These are phyloP conservation scores for Penicillium verhagenii DNA, from an alignment of 495 filamentous ascomycete genomes.

Conservation along the genomic window DNA sequence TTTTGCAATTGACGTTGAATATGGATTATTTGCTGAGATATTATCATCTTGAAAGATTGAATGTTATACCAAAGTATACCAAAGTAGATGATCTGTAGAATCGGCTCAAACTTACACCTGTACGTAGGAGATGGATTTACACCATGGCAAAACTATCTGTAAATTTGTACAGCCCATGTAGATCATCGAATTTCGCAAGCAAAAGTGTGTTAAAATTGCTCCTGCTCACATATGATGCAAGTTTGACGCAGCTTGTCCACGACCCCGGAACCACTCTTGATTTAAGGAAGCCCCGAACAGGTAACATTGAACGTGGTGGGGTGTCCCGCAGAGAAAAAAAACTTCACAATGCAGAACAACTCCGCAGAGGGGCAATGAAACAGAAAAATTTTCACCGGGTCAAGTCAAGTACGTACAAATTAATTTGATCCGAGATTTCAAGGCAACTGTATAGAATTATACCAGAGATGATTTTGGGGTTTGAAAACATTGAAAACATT, in stretches of 20 bases:
- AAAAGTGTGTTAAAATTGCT: too few species aligned
- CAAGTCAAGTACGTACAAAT: constrained; percentile 1
- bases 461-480: neutral
- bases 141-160: too few species aligned
- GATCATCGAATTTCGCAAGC: too few species aligned
- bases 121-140: too few species aligned
- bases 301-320: constrained; percentile 24
- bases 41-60: neutral
- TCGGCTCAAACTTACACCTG: too few species aligned
- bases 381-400: constrained; percentile 29
- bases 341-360: constrained; percentile 16
- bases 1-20: constrained; percentile 14
- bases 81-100: neutral
- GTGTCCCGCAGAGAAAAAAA: constrained; percentile 22
- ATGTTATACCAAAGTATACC: neutral
- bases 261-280: constrained; percentile 18
- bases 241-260: constrained; percentile 25
- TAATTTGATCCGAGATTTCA: neutral
- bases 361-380: constrained; percentile 25
- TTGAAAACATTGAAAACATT: too few species aligned
- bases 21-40: too few species aligned
- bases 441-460: neutral
- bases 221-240: constrained; percentile 4
- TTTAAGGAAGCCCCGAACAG: constrained; percentile 25
- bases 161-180: neutral